Conservation (phyloP, 2,329 filamentous ascomycete genomes). For the Penicillium sp. region DNA sequence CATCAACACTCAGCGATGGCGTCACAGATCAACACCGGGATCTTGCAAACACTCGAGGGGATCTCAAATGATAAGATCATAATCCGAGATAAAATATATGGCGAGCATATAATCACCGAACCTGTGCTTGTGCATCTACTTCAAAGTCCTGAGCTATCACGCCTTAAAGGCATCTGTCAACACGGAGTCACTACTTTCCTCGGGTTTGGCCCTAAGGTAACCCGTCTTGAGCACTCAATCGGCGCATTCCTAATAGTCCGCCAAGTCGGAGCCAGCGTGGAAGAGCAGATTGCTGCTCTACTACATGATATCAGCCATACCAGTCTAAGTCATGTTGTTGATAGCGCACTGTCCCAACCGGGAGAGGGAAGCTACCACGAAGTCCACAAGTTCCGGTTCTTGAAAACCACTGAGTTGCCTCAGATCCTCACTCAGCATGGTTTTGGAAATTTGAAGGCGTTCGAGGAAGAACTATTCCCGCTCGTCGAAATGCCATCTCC, state of each 20-base stretch:
- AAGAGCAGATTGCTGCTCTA: slow-evolving; percentile 45
- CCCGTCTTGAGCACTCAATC: slow-evolving; percentile 47
- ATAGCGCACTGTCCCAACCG: slow-evolving; percentile 42
- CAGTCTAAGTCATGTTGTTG: slow-evolving; percentile 46
- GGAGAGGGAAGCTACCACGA: slow-evolving; percentile 47
- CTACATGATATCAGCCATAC: slow-evolving; percentile 49
- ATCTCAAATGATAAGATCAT: slow-evolving; percentile 19
- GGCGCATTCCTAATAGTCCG: slow-evolving; percentile 47
- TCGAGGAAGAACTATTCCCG: slow-evolving; percentile 46
- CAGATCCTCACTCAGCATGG: slow-evolving; percentile 38
- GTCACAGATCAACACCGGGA: slow-evolving; percentile 1
- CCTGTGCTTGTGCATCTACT: slow-evolving; percentile 44
- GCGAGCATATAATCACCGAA: slow-evolving; percentile 38
- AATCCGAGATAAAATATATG: slow-evolving; percentile 43
- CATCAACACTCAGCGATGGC: neutral
- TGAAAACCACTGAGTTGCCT: slow-evolving; percentile 39
- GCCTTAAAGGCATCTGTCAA: slow-evolving; percentile 42
- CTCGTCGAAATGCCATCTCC: slow-evolving; percentile 45
- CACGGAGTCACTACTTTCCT: slow-evolving; percentile 44
- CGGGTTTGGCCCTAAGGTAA: slow-evolving; percentile 38
- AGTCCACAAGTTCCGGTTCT: slow-evolving; percentile 44
- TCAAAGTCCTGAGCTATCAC: slow-evolving; percentile 35
- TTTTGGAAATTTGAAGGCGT: slow-evolving; percentile 30
- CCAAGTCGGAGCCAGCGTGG: slow-evolving; percentile 37
- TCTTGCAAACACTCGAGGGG: slow-evolving; percentile 25